A percentile compares a stretch with the other conserved stretches of the same genome.
phyloP scores from a whole-genome alignment of 169 alveolate species.

The Cryptosporidium muris region DNA sequence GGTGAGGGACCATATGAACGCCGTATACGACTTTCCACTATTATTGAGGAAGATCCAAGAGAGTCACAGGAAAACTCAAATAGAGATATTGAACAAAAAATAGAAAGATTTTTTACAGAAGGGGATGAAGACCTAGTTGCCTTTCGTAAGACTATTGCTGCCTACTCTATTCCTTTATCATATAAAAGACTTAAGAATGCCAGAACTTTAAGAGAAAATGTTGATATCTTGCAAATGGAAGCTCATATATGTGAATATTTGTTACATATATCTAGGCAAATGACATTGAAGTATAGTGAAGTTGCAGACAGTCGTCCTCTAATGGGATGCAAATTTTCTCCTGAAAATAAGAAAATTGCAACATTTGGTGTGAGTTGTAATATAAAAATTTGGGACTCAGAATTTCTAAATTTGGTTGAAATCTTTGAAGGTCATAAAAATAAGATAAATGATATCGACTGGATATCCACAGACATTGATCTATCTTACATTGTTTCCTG shows the following conservation, averaged over 20 bases:
- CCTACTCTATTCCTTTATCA: slow-evolving; percentile 24
- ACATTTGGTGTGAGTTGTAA: slow-evolving; percentile 48
- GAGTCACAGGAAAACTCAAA: neutral
- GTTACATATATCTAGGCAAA: neutral
- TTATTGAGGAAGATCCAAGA: neutral
- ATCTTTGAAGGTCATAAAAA: neutral
- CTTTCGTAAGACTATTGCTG: slow-evolving; percentile 24
- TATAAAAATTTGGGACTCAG: slow-evolving; percentile 39
- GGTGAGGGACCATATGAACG: slow-evolving; percentile 54
- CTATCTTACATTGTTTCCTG: slow-evolving; percentile 31
- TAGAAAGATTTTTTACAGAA: slow-evolving; percentile 37
- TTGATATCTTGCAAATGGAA: slow-evolving; percentile 2
- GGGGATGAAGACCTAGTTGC: slow-evolving; percentile 11
- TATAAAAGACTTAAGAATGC: slow-evolving; percentile 30
- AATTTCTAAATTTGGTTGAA: neutral
- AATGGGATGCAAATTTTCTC: slow-evolving; percentile 43
- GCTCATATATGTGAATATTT: slow-evolving; percentile 1
- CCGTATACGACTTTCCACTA: slow-evolving; percentile 30
- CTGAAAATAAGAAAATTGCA: slow-evolving; percentile 17
- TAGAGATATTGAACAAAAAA: neutral
- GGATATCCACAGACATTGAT: slow-evolving; percentile 9
- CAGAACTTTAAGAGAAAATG: slow-evolving; percentile 3
- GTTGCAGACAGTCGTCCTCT: slow-evolving; percentile 37
- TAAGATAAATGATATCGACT: slow-evolving; percentile 13
- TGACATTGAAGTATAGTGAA: slow-evolving; percentile 28